These are phyloP conservation scores for Chrysoporthe cubensis DNA, from an alignment of 2,329 filamentous ascomycete genomes.

Conservation along the genomic window DNA sequence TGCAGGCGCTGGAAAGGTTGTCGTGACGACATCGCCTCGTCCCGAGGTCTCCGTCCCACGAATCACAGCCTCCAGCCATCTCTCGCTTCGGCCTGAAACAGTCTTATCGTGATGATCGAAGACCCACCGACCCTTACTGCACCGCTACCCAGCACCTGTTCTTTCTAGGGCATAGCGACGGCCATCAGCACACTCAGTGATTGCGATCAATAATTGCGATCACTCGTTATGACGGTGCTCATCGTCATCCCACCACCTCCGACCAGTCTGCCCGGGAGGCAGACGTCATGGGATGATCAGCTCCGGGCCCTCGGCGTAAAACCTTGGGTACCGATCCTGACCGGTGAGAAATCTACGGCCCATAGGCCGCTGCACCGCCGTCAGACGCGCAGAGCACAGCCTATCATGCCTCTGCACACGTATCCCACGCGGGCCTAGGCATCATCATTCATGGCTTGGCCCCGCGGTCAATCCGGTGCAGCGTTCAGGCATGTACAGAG, in stretches of 20 bases:
- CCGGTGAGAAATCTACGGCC: constrained; percentile 15
- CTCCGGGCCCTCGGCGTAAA: not conserved
- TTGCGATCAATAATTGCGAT: not conserved
- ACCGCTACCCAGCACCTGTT: not conserved
- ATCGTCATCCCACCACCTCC: not conserved
- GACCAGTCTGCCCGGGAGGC: not conserved
- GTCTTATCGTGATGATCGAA: constrained; percentile 25
- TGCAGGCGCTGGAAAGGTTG: not conserved
- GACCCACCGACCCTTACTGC: not conserved
- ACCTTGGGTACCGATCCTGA: not conserved
- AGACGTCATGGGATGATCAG: constrained; percentile 8
- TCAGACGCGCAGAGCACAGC: constrained; percentile 17
- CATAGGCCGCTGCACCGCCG: not conserved
- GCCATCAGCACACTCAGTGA: constrained; percentile 6
- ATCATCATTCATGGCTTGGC: not conserved
- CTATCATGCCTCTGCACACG: constrained; percentile 4
- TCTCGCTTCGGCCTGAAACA: constrained; percentile 29
- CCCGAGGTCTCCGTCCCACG: constrained; percentile 22
- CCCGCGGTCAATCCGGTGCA: constrained; percentile 6
- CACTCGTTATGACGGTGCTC: not conserved
- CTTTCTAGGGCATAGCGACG: constrained; percentile 13
- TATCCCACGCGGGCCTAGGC: not conserved
- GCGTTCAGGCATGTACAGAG: not conserved
- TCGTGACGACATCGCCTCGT: constrained; percentile 4
- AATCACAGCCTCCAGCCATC: constrained; percentile 19